Percentiles rank a stretch among this genome's conserved stretches.
These are phyloP conservation scores for Phaffia tasmanica DNA, from an alignment of 768 basidiomycete species.

Conservation along the genomic window DNA sequence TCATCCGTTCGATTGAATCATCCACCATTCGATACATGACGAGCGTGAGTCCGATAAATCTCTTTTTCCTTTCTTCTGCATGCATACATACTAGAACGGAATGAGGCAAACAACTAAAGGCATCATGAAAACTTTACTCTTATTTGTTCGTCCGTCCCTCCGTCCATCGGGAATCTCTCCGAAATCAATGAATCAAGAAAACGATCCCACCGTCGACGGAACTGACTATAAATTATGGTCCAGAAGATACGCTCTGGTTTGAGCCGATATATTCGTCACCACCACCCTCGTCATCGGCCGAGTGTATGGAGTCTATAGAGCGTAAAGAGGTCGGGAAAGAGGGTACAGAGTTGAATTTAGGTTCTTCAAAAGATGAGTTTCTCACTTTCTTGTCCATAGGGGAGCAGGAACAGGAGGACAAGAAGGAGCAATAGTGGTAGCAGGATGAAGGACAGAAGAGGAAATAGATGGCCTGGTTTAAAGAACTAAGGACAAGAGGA, in stretches of 20 bases:
- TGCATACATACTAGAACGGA: not conserved
- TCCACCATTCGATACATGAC: slow-evolving; percentile 28
- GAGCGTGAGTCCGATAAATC: slow-evolving; percentile 6
- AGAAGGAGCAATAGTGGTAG: too few species aligned
- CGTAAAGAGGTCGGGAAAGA: too few species aligned
- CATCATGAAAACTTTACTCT: not conserved
- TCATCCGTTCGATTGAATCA: slow-evolving; percentile 30
- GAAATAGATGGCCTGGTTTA: too few species aligned
- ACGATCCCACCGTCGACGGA: slow-evolving; percentile 21
- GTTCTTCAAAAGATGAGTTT: too few species aligned
- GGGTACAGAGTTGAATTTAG: too few species aligned
- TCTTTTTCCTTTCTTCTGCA: not conserved
- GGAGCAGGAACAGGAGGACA: too few species aligned
- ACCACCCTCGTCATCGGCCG: slow-evolving; percentile 16
- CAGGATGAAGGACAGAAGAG: too few species aligned
- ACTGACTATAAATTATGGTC: slow-evolving; percentile 25
- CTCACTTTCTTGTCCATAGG: too few species aligned
- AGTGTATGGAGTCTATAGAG: too few species aligned
- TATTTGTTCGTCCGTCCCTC: not conserved
- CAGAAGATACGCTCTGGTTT: slow-evolving; percentile 24
- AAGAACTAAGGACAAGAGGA: too few species aligned
- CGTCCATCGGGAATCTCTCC: not conserved
- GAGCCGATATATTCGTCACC: slow-evolving; percentile 10
- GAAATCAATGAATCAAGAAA: not conserved
- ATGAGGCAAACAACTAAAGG: not conserved